These are phyloP conservation scores for Skeletonema marinoi DNA, from an alignment of 108 stramenopile species.

Conservation along the genomic window DNA sequence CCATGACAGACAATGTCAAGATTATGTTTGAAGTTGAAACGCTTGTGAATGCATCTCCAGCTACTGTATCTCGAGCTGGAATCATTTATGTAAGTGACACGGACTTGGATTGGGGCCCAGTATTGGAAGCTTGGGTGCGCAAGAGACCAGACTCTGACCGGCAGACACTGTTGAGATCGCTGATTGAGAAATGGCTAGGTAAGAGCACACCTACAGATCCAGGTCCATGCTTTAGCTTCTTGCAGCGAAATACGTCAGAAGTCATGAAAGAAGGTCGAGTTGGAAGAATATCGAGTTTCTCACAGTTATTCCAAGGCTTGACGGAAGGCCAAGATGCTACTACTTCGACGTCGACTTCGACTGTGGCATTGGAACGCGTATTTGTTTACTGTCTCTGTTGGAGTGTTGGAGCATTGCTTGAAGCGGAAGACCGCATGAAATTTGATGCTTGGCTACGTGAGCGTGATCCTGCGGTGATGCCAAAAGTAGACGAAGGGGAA, in stretches of 20 bases:
- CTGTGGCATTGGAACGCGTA: slow-evolving; percentile 59
- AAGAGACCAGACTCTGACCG: slow-evolving; percentile 60
- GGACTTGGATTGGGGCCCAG: slow-evolving; percentile 88
- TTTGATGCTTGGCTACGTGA: slow-evolving; percentile 78
- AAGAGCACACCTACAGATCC: slow-evolving; percentile 68
- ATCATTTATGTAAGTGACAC: slow-evolving; percentile 93
- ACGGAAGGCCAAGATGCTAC: slow-evolving; percentile 52
- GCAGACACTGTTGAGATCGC: slow-evolving; percentile 59
- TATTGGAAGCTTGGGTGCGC: slow-evolving; percentile 84
- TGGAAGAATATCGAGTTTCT: slow-evolving; percentile 74
- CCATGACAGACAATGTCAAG: slow-evolving; percentile 92
- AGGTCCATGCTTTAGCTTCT: slow-evolving; percentile 77
- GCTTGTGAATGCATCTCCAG: slow-evolving; percentile 90
- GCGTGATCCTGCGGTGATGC: slow-evolving; percentile 69
- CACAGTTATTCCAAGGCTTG: slow-evolving; percentile 77
- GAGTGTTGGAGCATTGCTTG: slow-evolving; percentile 88
- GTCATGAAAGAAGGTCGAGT: slow-evolving; percentile 84
- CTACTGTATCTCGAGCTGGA: slow-evolving; percentile 92
- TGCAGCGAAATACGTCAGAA: slow-evolving; percentile 68
- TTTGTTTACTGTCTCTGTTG: slow-evolving; percentile 88
- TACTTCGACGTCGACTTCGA: slow-evolving; percentile 33
- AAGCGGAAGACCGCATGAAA: slow-evolving; percentile 84
- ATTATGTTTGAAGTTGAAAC: slow-evolving; percentile 92
- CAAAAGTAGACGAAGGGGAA: slow-evolving; percentile 67
- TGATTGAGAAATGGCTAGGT: slow-evolving; percentile 81